Conservation (phyloP, 305 asterid species). For the Caryopteris hybrid region DNA sequence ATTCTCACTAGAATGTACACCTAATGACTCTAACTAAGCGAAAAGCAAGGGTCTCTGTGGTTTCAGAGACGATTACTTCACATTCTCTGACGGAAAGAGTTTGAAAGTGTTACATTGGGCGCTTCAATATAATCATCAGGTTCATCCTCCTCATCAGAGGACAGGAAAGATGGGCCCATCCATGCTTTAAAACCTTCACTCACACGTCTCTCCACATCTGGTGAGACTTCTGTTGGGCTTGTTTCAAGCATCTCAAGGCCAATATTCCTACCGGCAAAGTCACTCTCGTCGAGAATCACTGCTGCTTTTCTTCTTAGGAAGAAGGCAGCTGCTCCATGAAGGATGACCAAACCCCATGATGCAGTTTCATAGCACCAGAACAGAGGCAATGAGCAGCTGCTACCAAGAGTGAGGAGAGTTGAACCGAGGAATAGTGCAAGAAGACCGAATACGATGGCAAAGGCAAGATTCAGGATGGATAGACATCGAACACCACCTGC, state of each 20-base stretch:
- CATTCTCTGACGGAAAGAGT: slow-evolving; percentile 58
- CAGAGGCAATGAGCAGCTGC: slow-evolving; percentile 88
- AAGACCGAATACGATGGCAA: slow-evolving; percentile 71
- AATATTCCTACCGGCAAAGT: slow-evolving; percentile 42
- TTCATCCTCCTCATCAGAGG: slow-evolving; percentile 91
- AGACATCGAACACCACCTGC: slow-evolving; percentile 90
- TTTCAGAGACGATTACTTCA: slow-evolving; percentile 18
- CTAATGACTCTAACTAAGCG: not conserved
- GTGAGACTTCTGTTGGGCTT: slow-evolving; percentile 58
- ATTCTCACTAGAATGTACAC: slow-evolving; percentile 15
- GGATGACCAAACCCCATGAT: slow-evolving; percentile 80
- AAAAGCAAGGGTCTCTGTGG: not conserved
- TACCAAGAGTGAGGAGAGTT: slow-evolving; percentile 85
- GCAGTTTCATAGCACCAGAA: slow-evolving; percentile 91
- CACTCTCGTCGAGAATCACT: slow-evolving; percentile 56
- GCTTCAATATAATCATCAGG: slow-evolving; percentile 61
- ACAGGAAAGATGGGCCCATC: slow-evolving; percentile 90
- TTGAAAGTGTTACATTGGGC: slow-evolving; percentile 28
- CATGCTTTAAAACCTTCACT: slow-evolving; percentile 87
- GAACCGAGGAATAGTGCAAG: slow-evolving; percentile 91
- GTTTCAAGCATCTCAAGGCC: slow-evolving; percentile 96
- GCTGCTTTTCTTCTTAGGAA: slow-evolving; percentile 73
- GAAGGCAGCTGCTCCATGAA: slow-evolving; percentile 78
- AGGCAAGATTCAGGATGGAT: slow-evolving; percentile 64
- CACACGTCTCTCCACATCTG: slow-evolving; percentile 76